Conservation (phyloP, 768 basidiomycete genomes). For the Coprinopsis strossmayeri region DNA sequence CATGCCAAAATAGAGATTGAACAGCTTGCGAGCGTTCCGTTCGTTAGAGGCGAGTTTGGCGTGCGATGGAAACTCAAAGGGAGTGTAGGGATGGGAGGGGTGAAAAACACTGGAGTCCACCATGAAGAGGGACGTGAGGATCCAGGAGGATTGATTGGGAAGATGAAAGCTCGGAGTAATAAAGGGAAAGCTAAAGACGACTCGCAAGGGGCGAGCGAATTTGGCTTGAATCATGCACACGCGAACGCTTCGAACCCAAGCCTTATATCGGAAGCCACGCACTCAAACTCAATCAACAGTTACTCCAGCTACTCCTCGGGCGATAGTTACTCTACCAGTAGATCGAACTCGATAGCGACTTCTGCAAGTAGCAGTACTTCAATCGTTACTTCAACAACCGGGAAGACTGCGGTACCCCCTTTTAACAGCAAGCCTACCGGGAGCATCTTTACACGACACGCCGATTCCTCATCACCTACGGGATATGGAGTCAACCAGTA, state of each 20-base stretch:
- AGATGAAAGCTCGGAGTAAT: constrained; percentile 5
- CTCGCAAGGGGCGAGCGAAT: constrained; percentile 1
- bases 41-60: constrained; percentile 64
- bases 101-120: constrained; percentile 28
- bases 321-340: constrained; percentile 1
- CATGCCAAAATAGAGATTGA: constrained; percentile 54
- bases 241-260: constrained; percentile 1
- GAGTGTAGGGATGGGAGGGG: constrained; percentile 19
- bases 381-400: not conserved
- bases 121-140: constrained; percentile 23
- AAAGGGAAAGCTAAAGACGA: constrained; percentile 9
- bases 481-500: not conserved
- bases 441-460: constrained; percentile 5
- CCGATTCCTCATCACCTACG: not conserved
- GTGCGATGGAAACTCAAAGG: constrained; percentile 70
- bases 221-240: constrained; percentile 1
- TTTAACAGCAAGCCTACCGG: constrained; percentile 8
- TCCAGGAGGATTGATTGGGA: constrained; percentile 13
- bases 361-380: not conserved
- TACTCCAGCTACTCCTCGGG: constrained; percentile 4
- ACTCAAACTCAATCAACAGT: not conserved
- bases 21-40: constrained; percentile 65
- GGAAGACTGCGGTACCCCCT: not conserved
- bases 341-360: not conserved
- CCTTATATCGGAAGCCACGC: not conserved